phyloP scores from a whole-genome alignment of 768 basidiomycete species.

The Termitomyces sp. region DNA sequence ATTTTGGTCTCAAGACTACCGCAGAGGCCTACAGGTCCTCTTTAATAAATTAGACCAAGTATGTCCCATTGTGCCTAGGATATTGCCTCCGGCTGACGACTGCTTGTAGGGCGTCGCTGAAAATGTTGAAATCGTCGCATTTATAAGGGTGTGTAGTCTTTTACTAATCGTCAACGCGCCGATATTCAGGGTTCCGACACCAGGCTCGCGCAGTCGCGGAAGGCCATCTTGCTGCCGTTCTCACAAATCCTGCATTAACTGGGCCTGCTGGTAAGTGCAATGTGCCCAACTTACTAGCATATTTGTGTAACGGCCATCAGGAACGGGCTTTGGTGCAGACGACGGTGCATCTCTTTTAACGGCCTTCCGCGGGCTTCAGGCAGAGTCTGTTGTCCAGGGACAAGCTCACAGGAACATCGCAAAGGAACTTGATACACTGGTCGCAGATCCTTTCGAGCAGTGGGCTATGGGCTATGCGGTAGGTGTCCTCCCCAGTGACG shows the following conservation, averaged over 20 bases:
- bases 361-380: slow-evolving; percentile 77
- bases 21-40: slow-evolving; percentile 75
- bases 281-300: neutral
- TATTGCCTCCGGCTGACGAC: slow-evolving; percentile 2
- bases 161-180: slow-evolving; percentile 1
- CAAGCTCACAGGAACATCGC: slow-evolving; percentile 68
- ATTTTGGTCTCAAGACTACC: slow-evolving; percentile 93
- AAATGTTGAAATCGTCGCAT: slow-evolving; percentile 78
- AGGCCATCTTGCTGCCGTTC: slow-evolving; percentile 53
- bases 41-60: slow-evolving; percentile 80
- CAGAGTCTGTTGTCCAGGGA: slow-evolving; percentile 70
- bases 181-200: slow-evolving; percentile 1
- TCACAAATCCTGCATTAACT: slow-evolving; percentile 48
- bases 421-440: slow-evolving; percentile 69
- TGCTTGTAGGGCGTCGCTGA: slow-evolving; percentile 67
- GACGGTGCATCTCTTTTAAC: slow-evolving; percentile 81
- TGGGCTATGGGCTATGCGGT: slow-evolving; percentile 82
- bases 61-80: neutral
- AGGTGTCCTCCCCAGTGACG: slow-evolving; percentile 13
- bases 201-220: slow-evolving; percentile 77
- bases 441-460: slow-evolving; percentile 74
- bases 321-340: slow-evolving; percentile 69
- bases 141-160: slow-evolving; percentile 65
- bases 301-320: slow-evolving; percentile 24
- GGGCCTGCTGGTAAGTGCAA: slow-evolving; percentile 43